Conservation (phyloP, 805 yeast species). For the Spathaspora gorwiae region DNA sequence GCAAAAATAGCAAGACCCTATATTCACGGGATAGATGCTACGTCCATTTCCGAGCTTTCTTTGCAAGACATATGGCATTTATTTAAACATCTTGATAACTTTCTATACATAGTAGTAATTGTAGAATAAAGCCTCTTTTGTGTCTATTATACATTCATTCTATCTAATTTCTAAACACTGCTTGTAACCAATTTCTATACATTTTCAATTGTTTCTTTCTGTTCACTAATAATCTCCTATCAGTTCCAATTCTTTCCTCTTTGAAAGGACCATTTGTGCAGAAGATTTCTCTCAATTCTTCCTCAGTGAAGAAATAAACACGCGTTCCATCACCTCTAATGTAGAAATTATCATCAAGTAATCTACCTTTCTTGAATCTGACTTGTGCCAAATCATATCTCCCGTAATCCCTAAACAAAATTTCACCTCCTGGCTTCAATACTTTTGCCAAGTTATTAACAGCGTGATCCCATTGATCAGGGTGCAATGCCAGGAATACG, state of each 20-base stretch:
- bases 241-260: conserved; percentile 81
- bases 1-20: conserved; percentile 10
- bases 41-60: conserved; percentile 9
- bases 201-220: conserved; percentile 88
- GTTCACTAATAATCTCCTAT: conserved; percentile 84
- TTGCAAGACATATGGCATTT: conserved; percentile 24
- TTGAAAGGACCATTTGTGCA: conserved; percentile 42
- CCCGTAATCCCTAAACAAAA: conserved; percentile 90
- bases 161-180: conserved; percentile 53
- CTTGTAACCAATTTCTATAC: conserved; percentile 97
- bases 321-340: conserved; percentile 97
- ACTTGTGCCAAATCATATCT: conserved; percentile 94
- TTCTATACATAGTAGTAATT: conserved; percentile 27
- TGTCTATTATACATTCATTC: background rate
- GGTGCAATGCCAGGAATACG: conserved; percentile 88
- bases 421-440: conserved; percentile 89
- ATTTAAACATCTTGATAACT: conserved; percentile 33
- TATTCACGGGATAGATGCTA: conserved; percentile 30
- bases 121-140: background rate
- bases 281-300: conserved; percentile 76
- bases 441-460: conserved; percentile 62
- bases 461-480: conserved; percentile 86
- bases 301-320: conserved; percentile 95
- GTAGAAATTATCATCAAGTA: conserved; percentile 88
- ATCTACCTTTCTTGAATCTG: conserved; percentile 81